A percentile compares a stretch with the other conserved stretches of the same genome.
Conservation (phyloP, 345 rosid genomes). For the Pseudoturritis turrita region DNA sequence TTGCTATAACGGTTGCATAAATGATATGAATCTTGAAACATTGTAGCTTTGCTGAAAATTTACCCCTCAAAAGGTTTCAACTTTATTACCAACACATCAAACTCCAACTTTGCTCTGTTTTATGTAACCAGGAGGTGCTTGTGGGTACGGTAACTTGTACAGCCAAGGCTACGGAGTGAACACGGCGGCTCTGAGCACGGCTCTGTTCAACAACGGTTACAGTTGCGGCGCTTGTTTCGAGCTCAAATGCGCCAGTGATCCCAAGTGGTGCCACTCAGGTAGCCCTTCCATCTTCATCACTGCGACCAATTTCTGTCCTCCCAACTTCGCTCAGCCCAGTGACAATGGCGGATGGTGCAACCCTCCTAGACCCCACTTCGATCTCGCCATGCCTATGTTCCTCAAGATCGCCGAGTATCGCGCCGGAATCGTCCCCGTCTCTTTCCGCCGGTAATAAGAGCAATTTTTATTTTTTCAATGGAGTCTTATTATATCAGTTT, state of each 20-base stretch:
- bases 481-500: too few species aligned
- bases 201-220: constrained; percentile 62
- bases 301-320: constrained; percentile 65
- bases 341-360: constrained; percentile 81
- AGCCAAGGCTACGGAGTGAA: constrained; percentile 72
- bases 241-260: constrained; percentile 53
- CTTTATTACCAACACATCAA: background rate
- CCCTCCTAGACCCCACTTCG: constrained; percentile 71
- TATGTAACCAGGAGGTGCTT: constrained; percentile 55
- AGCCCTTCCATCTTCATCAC: constrained; percentile 59
- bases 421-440: constrained; percentile 69
- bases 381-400: constrained; percentile 76
- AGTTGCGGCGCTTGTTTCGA: constrained; percentile 76
- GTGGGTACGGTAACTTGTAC: constrained; percentile 73
- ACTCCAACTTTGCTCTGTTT: background rate
- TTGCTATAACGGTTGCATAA: background rate
- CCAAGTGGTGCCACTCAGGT: constrained; percentile 59
- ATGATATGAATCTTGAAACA: background rate
- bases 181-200: constrained; percentile 76
- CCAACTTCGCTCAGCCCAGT: constrained; percentile 50
- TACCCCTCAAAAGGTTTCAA: background rate
- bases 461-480: too few species aligned
- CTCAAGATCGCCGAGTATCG: constrained; percentile 71
- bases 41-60: background rate
- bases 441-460: constrained; percentile 62